Evolutionary conservation across 2,329 filamentous ascomycete species (phyloP).

Genomic region (Fusarium nisikadoi): DNA sequence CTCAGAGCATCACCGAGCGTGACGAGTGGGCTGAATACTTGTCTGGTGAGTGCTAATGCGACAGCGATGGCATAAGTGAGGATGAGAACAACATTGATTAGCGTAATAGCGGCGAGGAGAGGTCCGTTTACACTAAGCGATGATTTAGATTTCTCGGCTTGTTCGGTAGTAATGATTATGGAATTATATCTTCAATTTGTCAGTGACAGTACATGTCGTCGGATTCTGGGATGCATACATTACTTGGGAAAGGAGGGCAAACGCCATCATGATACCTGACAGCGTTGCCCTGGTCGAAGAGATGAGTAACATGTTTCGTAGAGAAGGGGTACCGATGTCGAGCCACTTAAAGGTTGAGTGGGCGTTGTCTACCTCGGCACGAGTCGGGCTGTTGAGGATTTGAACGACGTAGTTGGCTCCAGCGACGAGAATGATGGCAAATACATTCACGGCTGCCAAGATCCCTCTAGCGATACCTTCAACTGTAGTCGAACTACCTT

Average conservation of each 20-base stretch:
- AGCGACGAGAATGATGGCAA: conserved; percentile 56
- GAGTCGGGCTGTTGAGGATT: conserved; percentile 64
- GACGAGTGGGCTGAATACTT: conserved; percentile 56
- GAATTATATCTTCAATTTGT: conserved; percentile 59
- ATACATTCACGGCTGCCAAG: conserved; percentile 57
- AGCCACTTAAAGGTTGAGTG: conserved; percentile 60
- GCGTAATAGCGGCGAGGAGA: conserved; percentile 51
- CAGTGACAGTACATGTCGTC: not conserved
- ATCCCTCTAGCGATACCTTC: conserved; percentile 54
- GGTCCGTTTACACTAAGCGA: conserved; percentile 55
- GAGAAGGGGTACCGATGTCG: conserved; percentile 64
- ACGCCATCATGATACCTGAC: conserved; percentile 52
- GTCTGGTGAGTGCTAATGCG: conserved; percentile 49
- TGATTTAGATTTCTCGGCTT: conserved; percentile 11
- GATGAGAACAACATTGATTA: conserved; percentile 55
- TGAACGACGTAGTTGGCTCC: conserved; percentile 65
- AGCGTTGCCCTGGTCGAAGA: conserved; percentile 54
- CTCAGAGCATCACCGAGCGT: conserved; percentile 63
- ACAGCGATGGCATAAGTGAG: conserved; percentile 56
- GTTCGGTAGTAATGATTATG: conserved; percentile 56
- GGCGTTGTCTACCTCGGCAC: conserved; percentile 58
- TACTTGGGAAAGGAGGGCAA: conserved; percentile 59
- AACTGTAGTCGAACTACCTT: conserved; percentile 53
- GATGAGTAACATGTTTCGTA: conserved; percentile 60
- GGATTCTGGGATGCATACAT: conserved; percentile 53